A percentile compares a stretch with the other conserved stretches of the same genome.
These are phyloP conservation scores for Scortechinia acanthostroma DNA, from an alignment of 2,329 filamentous ascomycete species.

Conservation along the genomic window DNA sequence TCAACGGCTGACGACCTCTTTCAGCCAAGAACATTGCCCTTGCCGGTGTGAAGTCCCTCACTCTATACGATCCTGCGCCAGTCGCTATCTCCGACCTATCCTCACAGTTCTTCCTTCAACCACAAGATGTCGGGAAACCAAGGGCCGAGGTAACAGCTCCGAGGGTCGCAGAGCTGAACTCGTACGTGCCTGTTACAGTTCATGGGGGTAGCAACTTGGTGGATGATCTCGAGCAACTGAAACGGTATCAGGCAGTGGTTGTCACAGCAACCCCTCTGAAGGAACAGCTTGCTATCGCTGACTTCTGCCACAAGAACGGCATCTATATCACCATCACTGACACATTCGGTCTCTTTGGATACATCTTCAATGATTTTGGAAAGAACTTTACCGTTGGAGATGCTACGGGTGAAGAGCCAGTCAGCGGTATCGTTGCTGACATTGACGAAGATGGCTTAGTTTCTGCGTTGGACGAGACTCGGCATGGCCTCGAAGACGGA, in stretches of 20 bases:
- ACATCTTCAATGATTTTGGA: constrained; percentile 95
- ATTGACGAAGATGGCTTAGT: constrained; percentile 87
- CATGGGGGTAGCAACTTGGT: constrained; percentile 62
- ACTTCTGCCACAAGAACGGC: constrained; percentile 89
- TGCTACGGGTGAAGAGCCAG: constrained; percentile 79
- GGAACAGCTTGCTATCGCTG: constrained; percentile 75
- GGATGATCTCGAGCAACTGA: constrained; percentile 72
- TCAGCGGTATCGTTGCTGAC: constrained; percentile 80
- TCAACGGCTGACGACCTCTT: not conserved
- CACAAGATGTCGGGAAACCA: constrained; percentile 83
- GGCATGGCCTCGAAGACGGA: constrained; percentile 91
- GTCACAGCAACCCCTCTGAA: constrained; percentile 77
- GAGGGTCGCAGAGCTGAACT: constrained; percentile 87
- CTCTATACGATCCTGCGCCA: constrained; percentile 81
- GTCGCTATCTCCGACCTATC: constrained; percentile 83
- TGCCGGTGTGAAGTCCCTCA: constrained; percentile 94
- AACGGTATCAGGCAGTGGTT: constrained; percentile 87
- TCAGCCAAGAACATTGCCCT: constrained; percentile 91
- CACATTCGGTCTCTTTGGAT: constrained; percentile 88
- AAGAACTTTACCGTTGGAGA: constrained; percentile 88
- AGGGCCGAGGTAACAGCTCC: constrained; percentile 81
- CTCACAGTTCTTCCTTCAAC: constrained; percentile 90
- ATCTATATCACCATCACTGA: constrained; percentile 86
- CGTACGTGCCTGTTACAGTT: constrained; percentile 84
- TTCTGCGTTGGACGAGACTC: constrained; percentile 85